phyloP scores from a whole-genome alignment of 768 basidiomycete genomes.

The Kwoniella sp. region DNA sequence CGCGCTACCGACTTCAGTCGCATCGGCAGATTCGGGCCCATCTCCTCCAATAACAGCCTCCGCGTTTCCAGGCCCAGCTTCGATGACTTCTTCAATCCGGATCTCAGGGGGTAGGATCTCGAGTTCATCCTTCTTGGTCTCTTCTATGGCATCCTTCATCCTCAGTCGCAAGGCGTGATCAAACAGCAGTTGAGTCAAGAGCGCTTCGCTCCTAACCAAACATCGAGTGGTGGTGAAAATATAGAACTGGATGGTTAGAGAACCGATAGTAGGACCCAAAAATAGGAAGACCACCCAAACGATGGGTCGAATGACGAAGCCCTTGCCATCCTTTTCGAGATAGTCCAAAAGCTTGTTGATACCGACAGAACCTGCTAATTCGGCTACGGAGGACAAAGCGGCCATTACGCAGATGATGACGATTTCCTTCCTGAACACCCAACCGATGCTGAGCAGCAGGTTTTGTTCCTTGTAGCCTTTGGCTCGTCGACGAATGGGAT shows the following conservation, averaged over 20 bases:
- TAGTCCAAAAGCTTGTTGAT: constrained; percentile 60
- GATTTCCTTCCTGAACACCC: constrained; percentile 30
- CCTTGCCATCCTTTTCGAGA: constrained; percentile 63
- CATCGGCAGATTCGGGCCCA: constrained; percentile 7
- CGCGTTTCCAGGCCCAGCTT: constrained; percentile 23
- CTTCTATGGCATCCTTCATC: constrained; percentile 60
- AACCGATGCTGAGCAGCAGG: constrained; percentile 61
- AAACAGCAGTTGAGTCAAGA: constrained; percentile 72
- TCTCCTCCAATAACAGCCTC: constrained; percentile 3
- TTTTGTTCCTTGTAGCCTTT: constrained; percentile 59
- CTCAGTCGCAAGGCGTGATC: constrained; percentile 77
- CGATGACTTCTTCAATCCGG: constrained; percentile 35
- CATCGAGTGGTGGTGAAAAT: constrained; percentile 57
- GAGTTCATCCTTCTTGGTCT: background rate
- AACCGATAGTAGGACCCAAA: constrained; percentile 49
- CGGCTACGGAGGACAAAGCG: constrained; percentile 40
- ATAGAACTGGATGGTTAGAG: constrained; percentile 64
- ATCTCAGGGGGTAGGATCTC: constrained; percentile 21
- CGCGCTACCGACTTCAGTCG: constrained; percentile 31
- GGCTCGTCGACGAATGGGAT: constrained; percentile 54
- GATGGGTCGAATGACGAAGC: constrained; percentile 65
- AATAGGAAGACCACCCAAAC: constrained; percentile 66
- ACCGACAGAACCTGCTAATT: constrained; percentile 56
- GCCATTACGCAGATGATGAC: constrained; percentile 36
- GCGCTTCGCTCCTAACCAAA: constrained; percentile 62